phyloP scores from a whole-genome alignment of 257 asterid species.

The Pogostemon cablin region DNA sequence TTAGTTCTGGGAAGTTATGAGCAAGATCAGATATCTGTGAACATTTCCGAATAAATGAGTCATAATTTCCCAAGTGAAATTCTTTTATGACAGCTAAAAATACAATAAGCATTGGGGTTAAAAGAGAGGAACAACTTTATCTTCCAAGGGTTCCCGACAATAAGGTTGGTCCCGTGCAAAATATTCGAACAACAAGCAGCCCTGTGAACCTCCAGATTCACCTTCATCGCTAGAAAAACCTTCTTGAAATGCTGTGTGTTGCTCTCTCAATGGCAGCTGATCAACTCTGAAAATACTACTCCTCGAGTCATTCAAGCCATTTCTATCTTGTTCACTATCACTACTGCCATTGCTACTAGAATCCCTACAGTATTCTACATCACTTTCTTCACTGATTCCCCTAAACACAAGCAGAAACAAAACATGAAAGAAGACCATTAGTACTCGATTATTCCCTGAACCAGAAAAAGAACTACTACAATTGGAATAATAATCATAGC shows the following conservation, averaged over 20 bases:
- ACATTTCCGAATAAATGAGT: neutral
- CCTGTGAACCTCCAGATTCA: slow-evolving; percentile 74
- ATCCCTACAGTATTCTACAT: slow-evolving; percentile 72
- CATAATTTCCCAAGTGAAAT: neutral
- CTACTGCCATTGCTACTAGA: slow-evolving; percentile 91
- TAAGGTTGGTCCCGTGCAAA: slow-evolving; percentile 70
- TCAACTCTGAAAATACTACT: slow-evolving; percentile 41
- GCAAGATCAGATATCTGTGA: slow-evolving; percentile 70
- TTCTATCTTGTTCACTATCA: slow-evolving; percentile 75
- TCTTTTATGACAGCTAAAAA: neutral
- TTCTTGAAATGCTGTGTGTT: slow-evolving; percentile 52
- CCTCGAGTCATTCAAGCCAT: slow-evolving; percentile 44
- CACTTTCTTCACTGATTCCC: slow-evolving; percentile 84
- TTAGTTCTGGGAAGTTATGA: slow-evolving; percentile 63
- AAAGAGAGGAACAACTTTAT: slow-evolving; percentile 41
- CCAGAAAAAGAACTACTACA: slow-evolving; percentile 4
- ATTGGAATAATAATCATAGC: neutral
- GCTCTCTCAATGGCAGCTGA: slow-evolving; percentile 41
- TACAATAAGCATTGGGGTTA: neutral
- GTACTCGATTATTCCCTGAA: slow-evolving; percentile 3
- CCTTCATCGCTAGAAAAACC: slow-evolving; percentile 90
- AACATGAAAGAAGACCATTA: slow-evolving; percentile 5
- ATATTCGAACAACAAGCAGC: slow-evolving; percentile 77
- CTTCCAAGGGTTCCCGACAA: slow-evolving; percentile 80
- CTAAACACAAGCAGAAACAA: slow-evolving; percentile 38